Evolutionary conservation across 345 rosid genomes (phyloP), one percentile per base, ranked within the genome.

Genomic region (Syzygium jambos): DNA sequence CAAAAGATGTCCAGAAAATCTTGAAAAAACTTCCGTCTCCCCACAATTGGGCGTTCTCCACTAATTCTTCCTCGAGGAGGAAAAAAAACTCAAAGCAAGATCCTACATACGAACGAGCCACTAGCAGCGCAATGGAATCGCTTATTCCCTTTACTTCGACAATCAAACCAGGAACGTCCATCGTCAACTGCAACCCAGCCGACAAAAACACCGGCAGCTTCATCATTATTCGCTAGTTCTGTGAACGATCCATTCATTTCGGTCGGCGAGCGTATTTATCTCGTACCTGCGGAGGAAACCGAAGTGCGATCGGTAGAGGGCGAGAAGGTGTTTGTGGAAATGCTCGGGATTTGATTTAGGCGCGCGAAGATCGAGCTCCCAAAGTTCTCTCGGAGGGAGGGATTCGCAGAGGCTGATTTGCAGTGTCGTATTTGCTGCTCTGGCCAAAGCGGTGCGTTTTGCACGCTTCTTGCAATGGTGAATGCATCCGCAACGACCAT

Each of bases 61-160:
- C 25, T 73, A 0, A 73, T 73, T 19, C 80, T 73, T 73, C 80
- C 80, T 9, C 80, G 7, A 73, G 38, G 38, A 73, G 80, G 80
- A 73, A 10, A 55, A 54, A 8, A 5, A 73, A 38, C 34, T 16
- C 73, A n/a, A n/a, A n/a, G n/a, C 5, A 61, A 34, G 73, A n/a
- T 2, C 0, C 34, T 3, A 61, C 34, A 34, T 6, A 0, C 73
- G 73, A n/a, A 1, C 8, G 73, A n/a, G 34, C 17, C 73, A 73
- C 27, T 0, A 46, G 80, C 49, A 5, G 49, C 49, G 4, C 80
- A 5, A 16, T 41, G 27, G 49, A 38, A 73, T 73, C 80, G 80
- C 5, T 19, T 22, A 3, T 73, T 19, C 9, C 22, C 80, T 68
- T 34, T 38, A 17, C 46, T 34, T 19, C 46, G 49, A 34, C 14